phyloP scores from a whole-genome alignment of 352 stramenopile species.

The Pythium brachiatum region DNA sequence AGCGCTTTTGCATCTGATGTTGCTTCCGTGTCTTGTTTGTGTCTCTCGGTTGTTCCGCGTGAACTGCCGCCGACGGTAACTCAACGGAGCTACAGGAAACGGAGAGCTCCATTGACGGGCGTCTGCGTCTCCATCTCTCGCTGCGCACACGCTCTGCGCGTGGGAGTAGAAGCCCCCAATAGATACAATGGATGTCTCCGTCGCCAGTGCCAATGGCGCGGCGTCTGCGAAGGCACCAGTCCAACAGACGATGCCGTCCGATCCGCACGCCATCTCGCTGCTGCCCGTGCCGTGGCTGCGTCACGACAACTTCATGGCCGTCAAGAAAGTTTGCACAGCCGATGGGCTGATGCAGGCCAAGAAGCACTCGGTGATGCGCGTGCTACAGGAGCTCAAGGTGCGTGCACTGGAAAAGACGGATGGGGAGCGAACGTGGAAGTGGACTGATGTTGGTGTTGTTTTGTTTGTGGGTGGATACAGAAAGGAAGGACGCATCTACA shows the following conservation, averaged over 20 bases:
- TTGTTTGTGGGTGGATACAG: conserved; percentile 15
- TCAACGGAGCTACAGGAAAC: not conserved
- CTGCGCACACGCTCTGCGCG: not conserved
- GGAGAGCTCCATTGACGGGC: not conserved
- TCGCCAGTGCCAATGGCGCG: not conserved
- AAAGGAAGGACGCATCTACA: conserved; percentile 51
- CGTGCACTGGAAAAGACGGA: not conserved
- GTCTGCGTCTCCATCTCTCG: not conserved
- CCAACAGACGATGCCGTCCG: not conserved
- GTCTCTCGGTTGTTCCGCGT: not conserved
- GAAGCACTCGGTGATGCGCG: conserved; percentile 49
- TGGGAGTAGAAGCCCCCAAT: not conserved
- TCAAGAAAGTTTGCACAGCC: conserved; percentile 47
- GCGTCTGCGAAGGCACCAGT: not conserved
- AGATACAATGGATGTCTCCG: not conserved
- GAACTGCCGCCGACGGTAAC: conserved; percentile 7
- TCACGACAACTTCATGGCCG: conserved; percentile 60
- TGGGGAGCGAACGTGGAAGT: not conserved
- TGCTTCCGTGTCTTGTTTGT: not conserved
- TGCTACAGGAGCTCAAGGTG: conserved; percentile 70
- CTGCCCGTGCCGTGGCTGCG: conserved; percentile 58
- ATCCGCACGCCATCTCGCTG: conserved; percentile 26
- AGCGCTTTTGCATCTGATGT: not conserved
- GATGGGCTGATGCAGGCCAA: conserved; percentile 45
- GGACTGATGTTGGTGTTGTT: not conserved